phyloP scores from a whole-genome alignment of 331 rosid species.

The Malus hybrid region DNA sequence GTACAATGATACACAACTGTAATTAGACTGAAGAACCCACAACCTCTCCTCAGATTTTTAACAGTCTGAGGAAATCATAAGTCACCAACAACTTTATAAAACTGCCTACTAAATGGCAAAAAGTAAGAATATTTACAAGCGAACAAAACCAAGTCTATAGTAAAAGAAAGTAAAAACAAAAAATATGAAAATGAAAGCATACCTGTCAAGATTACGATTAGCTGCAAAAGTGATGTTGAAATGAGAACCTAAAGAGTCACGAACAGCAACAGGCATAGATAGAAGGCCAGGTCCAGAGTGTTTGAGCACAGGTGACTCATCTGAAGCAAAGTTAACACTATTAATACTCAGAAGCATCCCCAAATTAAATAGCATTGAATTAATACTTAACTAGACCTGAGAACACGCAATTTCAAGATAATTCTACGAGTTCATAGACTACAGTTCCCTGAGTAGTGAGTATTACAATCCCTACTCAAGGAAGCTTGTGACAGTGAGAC shows the following conservation, averaged over 20 bases:
- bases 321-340: slow-evolving; percentile 35
- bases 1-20: slow-evolving; percentile 8
- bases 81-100: not conserved
- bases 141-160: not conserved
- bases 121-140: not conserved
- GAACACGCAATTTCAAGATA: not conserved
- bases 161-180: not conserved
- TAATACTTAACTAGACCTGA: not conserved
- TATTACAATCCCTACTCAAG: not conserved
- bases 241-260: slow-evolving; percentile 81
- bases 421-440: not conserved
- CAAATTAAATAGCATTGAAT: not conserved
- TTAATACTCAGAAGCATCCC: not conserved
- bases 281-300: slow-evolving; percentile 76
- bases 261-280: slow-evolving; percentile 72
- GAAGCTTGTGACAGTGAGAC: not conserved
- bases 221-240: slow-evolving; percentile 73
- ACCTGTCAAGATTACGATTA: slow-evolving; percentile 80
- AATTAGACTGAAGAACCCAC: not conserved
- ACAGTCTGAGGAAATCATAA: slow-evolving; percentile 2
- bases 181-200: slow-evolving; percentile 6
- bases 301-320: slow-evolving; percentile 68
- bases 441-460: not conserved
- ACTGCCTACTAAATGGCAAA: not conserved
- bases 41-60: not conserved